phyloP scores from a whole-genome alignment of 768 basidiomycete genomes.

The Imleria badia region DNA sequence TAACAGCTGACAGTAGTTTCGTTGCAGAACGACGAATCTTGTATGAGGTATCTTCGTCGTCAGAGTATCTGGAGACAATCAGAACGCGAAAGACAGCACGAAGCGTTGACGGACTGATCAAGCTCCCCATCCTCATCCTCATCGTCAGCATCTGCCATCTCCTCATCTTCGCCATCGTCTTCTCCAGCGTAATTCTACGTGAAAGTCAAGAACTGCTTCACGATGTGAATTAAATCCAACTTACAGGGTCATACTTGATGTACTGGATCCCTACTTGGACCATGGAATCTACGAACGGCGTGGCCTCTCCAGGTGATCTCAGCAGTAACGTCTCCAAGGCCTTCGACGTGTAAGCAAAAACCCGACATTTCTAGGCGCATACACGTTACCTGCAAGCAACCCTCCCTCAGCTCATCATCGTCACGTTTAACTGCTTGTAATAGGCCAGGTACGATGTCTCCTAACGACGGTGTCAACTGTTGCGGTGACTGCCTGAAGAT shows the following conservation, averaged over 20 bases:
- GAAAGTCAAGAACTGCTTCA: constrained; percentile 7
- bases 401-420: constrained; percentile 84
- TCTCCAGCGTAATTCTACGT: constrained; percentile 74
- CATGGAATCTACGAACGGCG: constrained; percentile 66
- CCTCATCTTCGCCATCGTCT: constrained; percentile 62
- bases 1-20: constrained; percentile 81
- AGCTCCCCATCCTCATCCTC: constrained; percentile 83
- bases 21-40: constrained; percentile 94
- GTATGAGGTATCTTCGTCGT: constrained; percentile 98
- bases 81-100: background rate
- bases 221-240: background rate
- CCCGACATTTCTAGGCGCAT: background rate
- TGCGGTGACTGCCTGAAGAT: constrained; percentile 73
- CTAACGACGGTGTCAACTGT: constrained; percentile 60
- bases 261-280: constrained; percentile 69
- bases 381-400: constrained; percentile 62
- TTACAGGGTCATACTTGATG: constrained; percentile 92
- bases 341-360: constrained; percentile 27
- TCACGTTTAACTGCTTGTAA: constrained; percentile 67
- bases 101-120: constrained; percentile 57
- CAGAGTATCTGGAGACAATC: constrained; percentile 68
- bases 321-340: constrained; percentile 85
- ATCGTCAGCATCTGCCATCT: constrained; percentile 58
- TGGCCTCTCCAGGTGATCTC: constrained; percentile 80
- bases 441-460: constrained; percentile 67